A percentile compares a stretch with the other conserved stretches of the same genome.
Conservation (phyloP, 768 basidiomycete species). For the Leccinum longicurvipes region DNA sequence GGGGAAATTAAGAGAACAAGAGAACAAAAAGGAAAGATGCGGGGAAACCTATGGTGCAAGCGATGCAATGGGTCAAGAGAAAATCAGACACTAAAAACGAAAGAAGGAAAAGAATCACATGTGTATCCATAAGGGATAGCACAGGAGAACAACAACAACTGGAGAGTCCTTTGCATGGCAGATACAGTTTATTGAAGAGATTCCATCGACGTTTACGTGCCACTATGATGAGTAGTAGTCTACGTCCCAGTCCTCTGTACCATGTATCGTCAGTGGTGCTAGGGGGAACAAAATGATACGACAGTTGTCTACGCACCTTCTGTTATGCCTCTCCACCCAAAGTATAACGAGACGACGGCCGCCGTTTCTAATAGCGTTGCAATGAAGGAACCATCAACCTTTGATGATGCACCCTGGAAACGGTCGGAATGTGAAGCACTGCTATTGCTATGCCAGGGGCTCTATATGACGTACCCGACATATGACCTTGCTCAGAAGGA, state of each 20-base stretch:
- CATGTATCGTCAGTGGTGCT: slow-evolving; percentile 1
- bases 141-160: slow-evolving; percentile 3
- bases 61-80: not conserved
- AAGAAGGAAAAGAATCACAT: not conserved
- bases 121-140: slow-evolving; percentile 4
- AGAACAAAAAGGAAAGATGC: not conserved
- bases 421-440: slow-evolving; percentile 9
- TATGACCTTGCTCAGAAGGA: slow-evolving; percentile 73
- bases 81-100: not conserved
- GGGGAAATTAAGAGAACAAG: not conserved
- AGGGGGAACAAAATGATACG: not conserved
- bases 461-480: slow-evolving; percentile 50
- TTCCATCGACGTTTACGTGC: not conserved
- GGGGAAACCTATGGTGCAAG: not conserved
- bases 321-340: slow-evolving; percentile 87
- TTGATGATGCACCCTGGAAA: slow-evolving; percentile 55
- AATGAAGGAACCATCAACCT: slow-evolving; percentile 84
- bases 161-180: slow-evolving; percentile 6
- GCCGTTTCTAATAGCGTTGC: slow-evolving; percentile 82
- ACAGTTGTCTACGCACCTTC: slow-evolving; percentile 57
- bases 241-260: slow-evolving; percentile 49
- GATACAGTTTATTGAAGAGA: slow-evolving; percentile 6
- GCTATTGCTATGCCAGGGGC: not conserved
- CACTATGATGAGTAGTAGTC: slow-evolving; percentile 44
- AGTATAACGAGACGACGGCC: slow-evolving; percentile 61